Evolutionary conservation across 169 alveolate species (phyloP).

Genomic region (Fabrea salina): DNA sequence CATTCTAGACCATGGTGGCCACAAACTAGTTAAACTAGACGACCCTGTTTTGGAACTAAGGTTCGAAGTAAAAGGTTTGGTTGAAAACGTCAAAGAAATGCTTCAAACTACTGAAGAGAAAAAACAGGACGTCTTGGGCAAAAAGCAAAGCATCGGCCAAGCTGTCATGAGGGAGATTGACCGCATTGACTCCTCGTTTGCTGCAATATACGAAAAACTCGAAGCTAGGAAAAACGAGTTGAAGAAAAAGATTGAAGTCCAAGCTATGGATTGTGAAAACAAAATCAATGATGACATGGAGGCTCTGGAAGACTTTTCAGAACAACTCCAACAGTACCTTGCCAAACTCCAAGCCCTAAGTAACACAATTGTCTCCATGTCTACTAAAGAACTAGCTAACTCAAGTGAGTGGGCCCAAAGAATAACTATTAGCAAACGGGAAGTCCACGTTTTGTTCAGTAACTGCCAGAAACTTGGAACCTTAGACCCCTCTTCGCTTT

Average conservation of each 20-base stretch:
- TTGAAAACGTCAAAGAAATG: slow-evolving; percentile 14
- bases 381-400: slow-evolving; percentile 12
- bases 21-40: slow-evolving; percentile 33
- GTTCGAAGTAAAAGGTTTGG: slow-evolving; percentile 20
- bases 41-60: slow-evolving; percentile 32
- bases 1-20: slow-evolving; percentile 25
- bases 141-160: neutral
- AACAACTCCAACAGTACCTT: neutral
- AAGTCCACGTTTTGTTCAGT: neutral
- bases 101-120: neutral
- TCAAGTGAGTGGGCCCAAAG: neutral
- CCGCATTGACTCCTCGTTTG: neutral
- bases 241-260: neutral
- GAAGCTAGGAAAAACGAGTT: slow-evolving; percentile 2
- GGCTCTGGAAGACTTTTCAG: neutral
- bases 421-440: neutral
- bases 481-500: neutral
- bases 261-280: neutral
- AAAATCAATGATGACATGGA: neutral
- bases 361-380: neutral
- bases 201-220: slow-evolving; percentile 13
- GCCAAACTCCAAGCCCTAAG: neutral
- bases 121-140: neutral
- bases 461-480: neutral
- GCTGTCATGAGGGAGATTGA: neutral